Evolutionary conservation across 768 basidiomycete genomes (phyloP).

Genomic region (Lactarius quietus): DNA sequence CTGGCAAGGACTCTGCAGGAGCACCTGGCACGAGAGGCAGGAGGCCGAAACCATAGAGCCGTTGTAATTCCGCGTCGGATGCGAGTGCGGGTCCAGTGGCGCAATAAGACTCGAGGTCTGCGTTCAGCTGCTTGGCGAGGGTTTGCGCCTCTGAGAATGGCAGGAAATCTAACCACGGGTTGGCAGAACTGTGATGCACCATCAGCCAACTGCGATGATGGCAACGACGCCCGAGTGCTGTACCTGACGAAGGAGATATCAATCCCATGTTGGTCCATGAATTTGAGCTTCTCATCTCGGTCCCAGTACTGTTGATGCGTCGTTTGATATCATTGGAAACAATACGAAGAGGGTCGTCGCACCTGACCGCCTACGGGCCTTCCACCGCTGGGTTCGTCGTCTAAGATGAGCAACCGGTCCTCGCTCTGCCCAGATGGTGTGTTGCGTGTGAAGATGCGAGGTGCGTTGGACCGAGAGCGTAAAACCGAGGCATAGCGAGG

Average conservation of each 20-base stretch:
- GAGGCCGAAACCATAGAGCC: constrained; percentile 81
- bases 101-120: constrained; percentile 77
- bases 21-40: constrained; percentile 76
- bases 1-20: constrained; percentile 51
- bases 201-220: constrained; percentile 12
- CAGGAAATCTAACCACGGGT: constrained; percentile 91
- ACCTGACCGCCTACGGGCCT: constrained; percentile 78
- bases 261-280: constrained; percentile 83
- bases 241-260: constrained; percentile 77
- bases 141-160: constrained; percentile 58
- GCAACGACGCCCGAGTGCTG: constrained; percentile 3
- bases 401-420: constrained; percentile 72
- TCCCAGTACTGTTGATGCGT: constrained; percentile 62
- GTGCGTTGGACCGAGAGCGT: constrained; percentile 57
- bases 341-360: constrained; percentile 4
- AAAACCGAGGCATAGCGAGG: constrained; percentile 73
- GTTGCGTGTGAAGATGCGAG: constrained; percentile 56
- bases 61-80: constrained; percentile 43
- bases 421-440: constrained; percentile 48
- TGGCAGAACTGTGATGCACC: constrained; percentile 59
- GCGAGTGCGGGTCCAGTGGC: constrained; percentile 51
- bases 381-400: constrained; percentile 75
- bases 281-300: constrained; percentile 67
- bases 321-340: background rate
- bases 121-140: constrained; percentile 69